Conservation (phyloP, 164 flowering plant genomes). For the Stephania cephalantha region DNA sequence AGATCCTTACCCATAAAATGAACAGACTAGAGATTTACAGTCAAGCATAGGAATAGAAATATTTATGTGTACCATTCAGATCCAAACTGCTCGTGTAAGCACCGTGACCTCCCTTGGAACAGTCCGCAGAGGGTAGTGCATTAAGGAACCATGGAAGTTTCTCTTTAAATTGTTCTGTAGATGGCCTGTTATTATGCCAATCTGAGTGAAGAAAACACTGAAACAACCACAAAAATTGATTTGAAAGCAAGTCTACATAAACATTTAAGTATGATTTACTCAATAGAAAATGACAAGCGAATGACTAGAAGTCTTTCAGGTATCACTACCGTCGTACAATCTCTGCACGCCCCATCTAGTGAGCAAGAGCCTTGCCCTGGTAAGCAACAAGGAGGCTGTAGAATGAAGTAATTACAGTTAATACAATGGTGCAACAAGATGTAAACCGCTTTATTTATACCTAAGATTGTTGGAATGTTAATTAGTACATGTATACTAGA, state of each 20-base stretch:
- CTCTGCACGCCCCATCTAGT: constrained; percentile 67
- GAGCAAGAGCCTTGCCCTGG: constrained; percentile 49
- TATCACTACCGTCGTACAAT: constrained; percentile 86
- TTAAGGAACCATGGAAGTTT: constrained; percentile 97
- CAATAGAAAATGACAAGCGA: too few relatives aligned
- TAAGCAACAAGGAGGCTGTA: constrained; percentile 93
- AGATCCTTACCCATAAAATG: background rate
- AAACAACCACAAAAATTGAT: constrained; percentile 5
- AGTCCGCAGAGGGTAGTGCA: constrained; percentile 94
- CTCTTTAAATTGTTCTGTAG: constrained; percentile 74
- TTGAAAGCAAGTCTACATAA: background rate
- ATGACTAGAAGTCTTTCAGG: background rate
- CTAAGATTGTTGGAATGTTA: background rate
- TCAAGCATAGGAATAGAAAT: background rate
- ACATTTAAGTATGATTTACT: background rate
- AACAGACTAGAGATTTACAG: background rate
- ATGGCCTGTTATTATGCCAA: constrained; percentile 70
- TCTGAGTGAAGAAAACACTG: constrained; percentile 96
- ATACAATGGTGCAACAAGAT: background rate
- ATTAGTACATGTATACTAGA: background rate
- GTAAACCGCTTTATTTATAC: background rate
- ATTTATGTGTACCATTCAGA: constrained; percentile 56
- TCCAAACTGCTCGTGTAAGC: constrained; percentile 88
- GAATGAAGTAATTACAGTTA: constrained; percentile 12
- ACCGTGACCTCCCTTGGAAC: constrained; percentile 99